Percentiles rank a stretch among this genome's conserved stretches.
phyloP scores from a whole-genome alignment of 768 basidiomycete genomes.

The Lentinula guzmanii region DNA sequence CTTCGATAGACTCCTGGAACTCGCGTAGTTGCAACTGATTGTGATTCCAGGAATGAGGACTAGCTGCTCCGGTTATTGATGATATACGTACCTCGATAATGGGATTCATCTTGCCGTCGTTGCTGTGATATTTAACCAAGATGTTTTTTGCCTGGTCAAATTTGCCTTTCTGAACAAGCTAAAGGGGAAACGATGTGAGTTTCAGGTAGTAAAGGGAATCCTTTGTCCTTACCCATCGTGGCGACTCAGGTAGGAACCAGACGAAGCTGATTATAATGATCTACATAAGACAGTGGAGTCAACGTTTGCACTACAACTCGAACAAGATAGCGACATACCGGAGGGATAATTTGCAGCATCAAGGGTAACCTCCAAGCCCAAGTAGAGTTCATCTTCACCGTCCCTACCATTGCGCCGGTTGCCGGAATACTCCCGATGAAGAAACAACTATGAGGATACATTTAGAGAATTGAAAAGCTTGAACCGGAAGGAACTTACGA shows the following conservation, averaged over 20 bases:
- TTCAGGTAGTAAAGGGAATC: background rate
- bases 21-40: constrained; percentile 18
- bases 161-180: constrained; percentile 24
- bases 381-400: constrained; percentile 37
- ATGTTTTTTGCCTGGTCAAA: constrained; percentile 24
- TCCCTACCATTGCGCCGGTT: constrained; percentile 17
- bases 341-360: constrained; percentile 36
- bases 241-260: constrained; percentile 25
- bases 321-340: constrained; percentile 5
- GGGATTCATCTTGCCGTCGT: constrained; percentile 17
- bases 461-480: constrained; percentile 30
- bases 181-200: constrained; percentile 10
- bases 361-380: constrained; percentile 65
- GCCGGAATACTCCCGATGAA: constrained; percentile 20
- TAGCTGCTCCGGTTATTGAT: background rate
- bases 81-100: constrained; percentile 15
- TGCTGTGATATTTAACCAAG: constrained; percentile 20
- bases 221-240: constrained; percentile 11
- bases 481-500: constrained; percentile 21
- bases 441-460: constrained; percentile 12
- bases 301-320: background rate
- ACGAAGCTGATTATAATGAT: constrained; percentile 34
- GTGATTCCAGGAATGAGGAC: background rate
- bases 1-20: constrained; percentile 14
- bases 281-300: background rate